Base-by-base conservation (phyloP, 495 filamentous ascomycete species). In the Beverwykella pulmonaria region DNA sequence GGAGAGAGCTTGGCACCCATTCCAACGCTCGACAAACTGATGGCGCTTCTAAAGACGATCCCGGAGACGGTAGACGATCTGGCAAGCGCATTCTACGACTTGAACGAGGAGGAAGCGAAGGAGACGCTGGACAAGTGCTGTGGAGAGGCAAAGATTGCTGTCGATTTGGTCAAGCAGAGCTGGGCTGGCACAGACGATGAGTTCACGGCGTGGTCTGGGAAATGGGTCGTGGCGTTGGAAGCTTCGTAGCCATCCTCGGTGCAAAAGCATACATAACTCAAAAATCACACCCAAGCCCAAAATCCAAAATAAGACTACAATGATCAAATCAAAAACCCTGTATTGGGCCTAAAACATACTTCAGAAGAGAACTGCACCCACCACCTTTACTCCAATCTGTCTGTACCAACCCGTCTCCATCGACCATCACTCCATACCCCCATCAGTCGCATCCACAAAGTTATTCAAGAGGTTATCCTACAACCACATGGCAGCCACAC, bases 31-130 rank as follows among this genome's bases (percentile, higher is more conserved):
- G 79, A 83, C 56, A 63, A 70, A 32, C 64, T 80, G 3, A 62
- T 82, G 72, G 60, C 63, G n/a, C 47, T 75, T 5, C 54, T 82
- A 59, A 78, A 76, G 48, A 63, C 61, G 27, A 75, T 83, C 30
- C 81, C 79, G 7, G 78, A 83, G 29, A 60, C 71, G 9, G 76
- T 78, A 2, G 81, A 83, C 59, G 81, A 83, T 56, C 63, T 83
- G 15, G 81, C 79, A 0, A 77, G 65, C 49, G 71, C 74, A 20
- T 81, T 83, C 57, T 83, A 83, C 68, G 80, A 88, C 49, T 69
- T 86, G 6, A 81, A 84, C 49, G 78, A 70, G 41, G 75, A 73
- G 1, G 54, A 68, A 47, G 77, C 70, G 30, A 70, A 63, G 59
- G 34, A 52, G 22, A 50, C 27, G 32, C 59, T 80, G 41, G 59